phyloP scores from a whole-genome alignment of 139 green algal genomes.

The Coelastrella sp. region DNA sequence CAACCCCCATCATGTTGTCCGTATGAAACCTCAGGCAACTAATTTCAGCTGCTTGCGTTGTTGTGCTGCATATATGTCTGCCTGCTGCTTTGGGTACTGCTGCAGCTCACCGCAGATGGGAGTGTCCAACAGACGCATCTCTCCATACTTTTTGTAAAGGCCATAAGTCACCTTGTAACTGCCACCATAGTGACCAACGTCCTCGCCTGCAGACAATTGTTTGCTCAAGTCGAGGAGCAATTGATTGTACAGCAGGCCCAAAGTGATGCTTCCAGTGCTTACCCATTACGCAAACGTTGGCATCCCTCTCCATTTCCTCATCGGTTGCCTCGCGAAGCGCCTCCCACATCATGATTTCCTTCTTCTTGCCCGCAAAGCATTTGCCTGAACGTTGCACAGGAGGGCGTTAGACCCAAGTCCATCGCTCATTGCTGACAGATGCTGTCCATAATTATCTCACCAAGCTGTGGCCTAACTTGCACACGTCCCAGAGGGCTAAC shows the following conservation, averaged over 20 bases:
- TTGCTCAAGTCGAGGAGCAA: neutral
- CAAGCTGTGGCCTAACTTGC: neutral
- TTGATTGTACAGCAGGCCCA: neutral
- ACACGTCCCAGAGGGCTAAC: constrained; percentile 9
- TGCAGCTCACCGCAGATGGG: constrained; percentile 90
- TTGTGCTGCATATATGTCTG: neutral
- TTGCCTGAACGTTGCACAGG: neutral
- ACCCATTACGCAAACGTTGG: constrained; percentile 92
- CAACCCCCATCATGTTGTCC: too few relatives aligned
- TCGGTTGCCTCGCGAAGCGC: constrained; percentile 89
- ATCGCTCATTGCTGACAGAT: neutral
- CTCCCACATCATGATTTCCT: constrained; percentile 81
- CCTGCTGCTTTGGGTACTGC: constrained; percentile 9
- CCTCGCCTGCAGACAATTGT: constrained; percentile 73
- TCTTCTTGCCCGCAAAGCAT: constrained; percentile 27
- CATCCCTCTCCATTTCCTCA: constrained; percentile 97
- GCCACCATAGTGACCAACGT: constrained; percentile 96
- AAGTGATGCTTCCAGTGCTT: neutral
- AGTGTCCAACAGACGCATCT: constrained; percentile 94
- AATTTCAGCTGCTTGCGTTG: too few relatives aligned
- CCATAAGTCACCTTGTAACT: constrained; percentile 95
- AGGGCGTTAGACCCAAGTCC: neutral
- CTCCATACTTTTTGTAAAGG: constrained; percentile 97
- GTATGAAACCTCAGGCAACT: too few relatives aligned
- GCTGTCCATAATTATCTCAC: neutral